These are phyloP conservation scores for Colletotrichum truncatum DNA, from an alignment of 2,329 filamentous ascomycete species.

Conservation along the genomic window DNA sequence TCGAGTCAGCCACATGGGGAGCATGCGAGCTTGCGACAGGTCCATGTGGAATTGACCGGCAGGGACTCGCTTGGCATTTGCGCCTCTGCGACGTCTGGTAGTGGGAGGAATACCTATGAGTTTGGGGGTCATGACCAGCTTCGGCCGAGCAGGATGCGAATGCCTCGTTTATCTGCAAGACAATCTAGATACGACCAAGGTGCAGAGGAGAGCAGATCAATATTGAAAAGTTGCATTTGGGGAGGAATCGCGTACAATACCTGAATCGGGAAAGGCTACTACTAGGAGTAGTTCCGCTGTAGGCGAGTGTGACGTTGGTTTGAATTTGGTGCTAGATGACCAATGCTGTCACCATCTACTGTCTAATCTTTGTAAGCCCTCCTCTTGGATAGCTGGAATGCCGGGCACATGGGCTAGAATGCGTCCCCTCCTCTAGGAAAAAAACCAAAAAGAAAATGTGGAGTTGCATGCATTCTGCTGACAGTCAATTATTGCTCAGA, in stretches of 20 bases:
- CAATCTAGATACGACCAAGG: not conserved
- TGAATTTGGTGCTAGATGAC: not conserved
- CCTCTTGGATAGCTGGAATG: not conserved
- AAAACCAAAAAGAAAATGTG: not conserved
- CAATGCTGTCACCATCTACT: not conserved
- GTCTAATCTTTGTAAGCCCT: not conserved
- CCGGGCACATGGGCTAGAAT: not conserved
- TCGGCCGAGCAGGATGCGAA: not conserved
- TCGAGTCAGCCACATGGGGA: not conserved
- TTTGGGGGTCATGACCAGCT: not conserved
- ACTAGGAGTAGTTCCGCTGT: not conserved
- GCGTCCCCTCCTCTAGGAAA: not conserved
- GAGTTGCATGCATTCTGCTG: no score
- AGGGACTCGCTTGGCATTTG: conserved; percentile 4
- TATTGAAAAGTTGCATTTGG: not conserved
- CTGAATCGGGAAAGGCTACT: not conserved
- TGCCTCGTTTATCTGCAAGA: not conserved
- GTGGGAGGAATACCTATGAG: not conserved
- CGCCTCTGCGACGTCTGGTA: not conserved
- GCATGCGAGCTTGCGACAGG: conserved; percentile 5
- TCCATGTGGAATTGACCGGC: conserved; percentile 2
- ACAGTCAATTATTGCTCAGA: not conserved
- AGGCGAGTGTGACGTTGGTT: not conserved
- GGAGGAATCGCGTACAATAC: conserved; percentile 5
- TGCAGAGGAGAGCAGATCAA: not conserved